Percentiles rank a stretch among this genome's conserved stretches.
Evolutionary conservation across 805 yeast genomes (phyloP).

Genomic region (Clavispora fructus): DNA sequence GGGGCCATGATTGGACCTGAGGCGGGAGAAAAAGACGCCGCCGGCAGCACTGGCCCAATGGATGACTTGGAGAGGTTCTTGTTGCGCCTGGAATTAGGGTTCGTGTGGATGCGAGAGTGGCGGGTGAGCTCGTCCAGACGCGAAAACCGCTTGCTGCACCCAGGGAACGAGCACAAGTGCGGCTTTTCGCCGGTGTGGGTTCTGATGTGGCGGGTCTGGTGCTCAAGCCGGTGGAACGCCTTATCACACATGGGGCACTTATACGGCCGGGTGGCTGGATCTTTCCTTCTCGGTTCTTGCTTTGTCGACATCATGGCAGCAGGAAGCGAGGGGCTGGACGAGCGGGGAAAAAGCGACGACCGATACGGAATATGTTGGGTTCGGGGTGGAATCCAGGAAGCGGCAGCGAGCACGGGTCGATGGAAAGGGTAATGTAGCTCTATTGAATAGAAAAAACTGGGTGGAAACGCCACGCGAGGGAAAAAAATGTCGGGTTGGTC

Average conservation of each 20-base stretch:
- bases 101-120: slow-evolving; percentile 67
- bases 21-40: background rate
- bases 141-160: slow-evolving; percentile 62
- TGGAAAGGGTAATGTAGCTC: background rate
- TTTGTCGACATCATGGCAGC: slow-evolving; percentile 11
- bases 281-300: slow-evolving; percentile 14
- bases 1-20: background rate
- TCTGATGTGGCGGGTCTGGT: slow-evolving; percentile 72
- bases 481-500: background rate
- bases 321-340: background rate
- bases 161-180: slow-evolving; percentile 67
- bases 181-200: slow-evolving; percentile 84
- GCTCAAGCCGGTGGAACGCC: slow-evolving; percentile 72
- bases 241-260: slow-evolving; percentile 70
- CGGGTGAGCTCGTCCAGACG: slow-evolving; percentile 72
- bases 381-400: background rate
- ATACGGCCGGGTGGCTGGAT: slow-evolving; percentile 45
- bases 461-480: background rate
- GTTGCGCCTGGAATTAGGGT: slow-evolving; percentile 62
- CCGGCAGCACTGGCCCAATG: background rate
- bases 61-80: slow-evolving; percentile 28
- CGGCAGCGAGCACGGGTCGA: background rate
- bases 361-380: background rate
- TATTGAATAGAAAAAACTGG: background rate
- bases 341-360: background rate